A percentile compares a stretch with the other conserved stretches of the same genome.
phyloP scores from a whole-genome alignment of 176 grass and related monocot genomes.

The Oryza longistaminata region DNA sequence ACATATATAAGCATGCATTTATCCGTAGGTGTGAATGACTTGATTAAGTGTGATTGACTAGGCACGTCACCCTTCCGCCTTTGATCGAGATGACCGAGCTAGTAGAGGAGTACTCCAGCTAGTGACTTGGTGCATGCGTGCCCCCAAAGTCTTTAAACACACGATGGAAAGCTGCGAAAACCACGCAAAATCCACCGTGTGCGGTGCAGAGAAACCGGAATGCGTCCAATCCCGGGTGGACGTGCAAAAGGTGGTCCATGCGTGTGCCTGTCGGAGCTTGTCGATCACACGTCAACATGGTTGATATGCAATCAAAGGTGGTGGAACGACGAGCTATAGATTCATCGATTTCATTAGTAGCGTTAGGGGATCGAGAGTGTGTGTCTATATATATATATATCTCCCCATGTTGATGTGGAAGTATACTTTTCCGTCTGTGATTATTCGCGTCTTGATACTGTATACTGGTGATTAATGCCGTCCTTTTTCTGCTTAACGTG shows the following conservation, averaged over 20 bases:
- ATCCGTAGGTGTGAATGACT: background rate
- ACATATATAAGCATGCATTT: background rate
- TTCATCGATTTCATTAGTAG: too few species aligned
- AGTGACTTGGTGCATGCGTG: background rate
- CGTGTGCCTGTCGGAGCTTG: background rate
- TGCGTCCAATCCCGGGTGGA: background rate
- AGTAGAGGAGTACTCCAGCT: background rate
- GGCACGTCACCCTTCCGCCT: background rate
- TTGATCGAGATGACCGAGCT: background rate
- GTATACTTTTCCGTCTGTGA: background rate
- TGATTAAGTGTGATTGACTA: background rate
- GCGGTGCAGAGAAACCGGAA: background rate
- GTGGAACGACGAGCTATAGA: background rate
- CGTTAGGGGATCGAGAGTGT: too few species aligned
- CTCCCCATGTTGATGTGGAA: background rate
- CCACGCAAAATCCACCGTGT: background rate
- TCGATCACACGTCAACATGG: background rate
- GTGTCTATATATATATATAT: background rate
- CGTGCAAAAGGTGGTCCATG: background rate
- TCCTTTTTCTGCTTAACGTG: background rate
- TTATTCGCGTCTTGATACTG: background rate
- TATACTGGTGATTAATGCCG: background rate
- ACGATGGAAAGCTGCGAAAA: background rate
- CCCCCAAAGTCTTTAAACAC: background rate
- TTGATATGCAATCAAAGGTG: background rate